Evolutionary conservation across 106 monocot species (phyloP), one percentile per base, ranked within the genome.

Genomic region (Dactylorhiza incarnata): DNA sequence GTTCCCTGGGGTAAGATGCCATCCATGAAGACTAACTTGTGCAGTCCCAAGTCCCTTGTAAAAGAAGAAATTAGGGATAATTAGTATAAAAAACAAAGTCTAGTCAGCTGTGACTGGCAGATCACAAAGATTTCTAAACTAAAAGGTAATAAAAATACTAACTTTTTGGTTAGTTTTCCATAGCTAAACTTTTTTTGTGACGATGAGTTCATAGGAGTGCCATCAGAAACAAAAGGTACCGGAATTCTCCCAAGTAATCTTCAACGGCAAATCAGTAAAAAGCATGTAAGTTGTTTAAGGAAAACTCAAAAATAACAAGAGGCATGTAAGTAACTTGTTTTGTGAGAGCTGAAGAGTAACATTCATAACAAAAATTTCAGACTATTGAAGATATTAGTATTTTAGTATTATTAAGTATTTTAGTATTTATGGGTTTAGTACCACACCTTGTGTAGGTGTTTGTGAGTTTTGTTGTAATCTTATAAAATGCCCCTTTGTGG

Each of bases 1-100:
- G 99, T 94, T 71, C 99, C 99, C 79, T 99, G 89, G 4, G 88
- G 91, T 78, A 99, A 87, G 53, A 90, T 94, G 76, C 84, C 91
- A 72, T 82, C 82, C 89, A 89, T 91, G 72, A 94, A 99, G 22
- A 92, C 99, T 81, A 99, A 73, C 71, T 99, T 99, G 81, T 99
- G 99, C 53, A 99, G 71, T 15, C 99, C 87, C 56, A 86, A 23
- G 82, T 99, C 91, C 85, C 99, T 99, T 48, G 14, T 56, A 85
- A 67, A 24, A 81, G 37, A 71, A 62, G 61, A 81, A 75, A 48
- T 0, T 47, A 71, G 23, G 45, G 62, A 43, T 13, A 58, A 65
- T 58, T 37, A 49, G 55, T 45, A 62, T 46, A 48, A 26, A 65
- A 65, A 65, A 72, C 13, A 55, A 5, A 55, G 52, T 15, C 5